phyloP scores from a whole-genome alignment of 108 stramenopile genomes.

The Cylindrotheca fusiformis region DNA sequence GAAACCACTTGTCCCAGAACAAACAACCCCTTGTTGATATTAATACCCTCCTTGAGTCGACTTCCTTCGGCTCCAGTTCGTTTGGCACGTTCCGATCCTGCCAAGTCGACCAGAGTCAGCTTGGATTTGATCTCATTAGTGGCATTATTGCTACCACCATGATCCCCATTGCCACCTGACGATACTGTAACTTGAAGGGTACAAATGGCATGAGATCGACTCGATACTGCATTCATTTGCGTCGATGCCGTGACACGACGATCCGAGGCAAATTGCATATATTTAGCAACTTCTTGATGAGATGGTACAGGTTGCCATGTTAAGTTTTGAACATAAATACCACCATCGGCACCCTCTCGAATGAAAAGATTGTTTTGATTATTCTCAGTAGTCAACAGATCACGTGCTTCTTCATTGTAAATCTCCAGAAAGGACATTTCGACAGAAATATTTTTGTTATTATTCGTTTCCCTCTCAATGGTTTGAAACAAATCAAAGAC shows the following conservation, averaged over 20 bases:
- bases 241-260: slow-evolving; percentile 60
- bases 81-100: slow-evolving; percentile 79
- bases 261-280: slow-evolving; percentile 42
- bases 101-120: slow-evolving; percentile 77
- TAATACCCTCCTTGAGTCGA: slow-evolving; percentile 81
- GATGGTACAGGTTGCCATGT: slow-evolving; percentile 33
- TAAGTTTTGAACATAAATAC: slow-evolving; percentile 49
- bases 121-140: slow-evolving; percentile 38
- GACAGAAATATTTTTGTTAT: slow-evolving; percentile 25
- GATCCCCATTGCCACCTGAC: neutral
- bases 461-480: neutral
- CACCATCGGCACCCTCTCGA: slow-evolving; percentile 43
- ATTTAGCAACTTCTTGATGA: slow-evolving; percentile 27
- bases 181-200: slow-evolving; percentile 56
- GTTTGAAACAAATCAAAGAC: slow-evolving; percentile 48
- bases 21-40: slow-evolving; percentile 87
- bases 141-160: neutral
- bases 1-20: slow-evolving; percentile 67
- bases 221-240: slow-evolving; percentile 69
- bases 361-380: slow-evolving; percentile 37
- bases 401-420: slow-evolving; percentile 63
- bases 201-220: slow-evolving; percentile 86
- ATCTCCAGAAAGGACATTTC: slow-evolving; percentile 68
- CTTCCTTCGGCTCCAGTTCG: slow-evolving; percentile 66
- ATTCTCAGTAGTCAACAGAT: slow-evolving; percentile 22